Evolutionary conservation across 2,329 filamentous ascomycete genomes (phyloP).

Genomic region (Scopulariopsis brevicaulis): DNA sequence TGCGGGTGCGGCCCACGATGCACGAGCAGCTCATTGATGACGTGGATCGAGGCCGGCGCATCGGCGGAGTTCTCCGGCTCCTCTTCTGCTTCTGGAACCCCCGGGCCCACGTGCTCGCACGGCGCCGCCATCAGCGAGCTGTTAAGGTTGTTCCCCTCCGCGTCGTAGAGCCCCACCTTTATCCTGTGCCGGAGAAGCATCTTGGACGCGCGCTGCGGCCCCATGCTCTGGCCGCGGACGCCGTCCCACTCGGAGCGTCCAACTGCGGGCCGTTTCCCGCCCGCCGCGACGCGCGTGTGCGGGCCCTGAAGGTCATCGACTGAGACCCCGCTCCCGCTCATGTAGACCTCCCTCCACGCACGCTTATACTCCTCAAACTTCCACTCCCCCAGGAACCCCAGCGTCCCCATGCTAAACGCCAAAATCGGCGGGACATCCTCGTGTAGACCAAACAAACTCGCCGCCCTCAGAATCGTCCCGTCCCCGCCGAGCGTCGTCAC

Average conservation of each 20-base stretch:
- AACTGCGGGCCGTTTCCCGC: neutral
- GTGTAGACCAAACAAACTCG: conserved; percentile 64
- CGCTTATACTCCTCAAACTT: conserved; percentile 88
- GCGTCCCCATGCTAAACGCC: conserved; percentile 91
- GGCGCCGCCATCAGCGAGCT: conserved; percentile 31
- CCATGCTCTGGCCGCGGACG: conserved; percentile 72
- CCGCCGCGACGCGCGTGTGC: conserved; percentile 23
- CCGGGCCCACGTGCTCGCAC: conserved; percentile 19
- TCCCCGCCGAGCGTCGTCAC: conserved; percentile 88
- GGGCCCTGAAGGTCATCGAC: conserved; percentile 29
- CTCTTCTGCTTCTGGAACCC: conserved; percentile 6
- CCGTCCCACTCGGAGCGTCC: conserved; percentile 47
- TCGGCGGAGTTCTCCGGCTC: neutral
- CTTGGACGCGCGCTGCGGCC: conserved; percentile 59
- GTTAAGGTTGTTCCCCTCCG: conserved; percentile 50
- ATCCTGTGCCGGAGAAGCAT: conserved; percentile 80
- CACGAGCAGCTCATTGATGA: conserved; percentile 91
- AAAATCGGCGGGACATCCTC: conserved; percentile 78
- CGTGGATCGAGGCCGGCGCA: conserved; percentile 37
- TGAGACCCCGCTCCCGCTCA: conserved; percentile 50
- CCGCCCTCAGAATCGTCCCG: conserved; percentile 77
- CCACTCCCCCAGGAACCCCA: conserved; percentile 95
- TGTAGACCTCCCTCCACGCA: conserved; percentile 86
- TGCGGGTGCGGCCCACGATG: conserved; percentile 86
- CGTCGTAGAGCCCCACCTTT: conserved; percentile 73